Conservation (phyloP, 768 basidiomycete genomes). For the Russula sp. region DNA sequence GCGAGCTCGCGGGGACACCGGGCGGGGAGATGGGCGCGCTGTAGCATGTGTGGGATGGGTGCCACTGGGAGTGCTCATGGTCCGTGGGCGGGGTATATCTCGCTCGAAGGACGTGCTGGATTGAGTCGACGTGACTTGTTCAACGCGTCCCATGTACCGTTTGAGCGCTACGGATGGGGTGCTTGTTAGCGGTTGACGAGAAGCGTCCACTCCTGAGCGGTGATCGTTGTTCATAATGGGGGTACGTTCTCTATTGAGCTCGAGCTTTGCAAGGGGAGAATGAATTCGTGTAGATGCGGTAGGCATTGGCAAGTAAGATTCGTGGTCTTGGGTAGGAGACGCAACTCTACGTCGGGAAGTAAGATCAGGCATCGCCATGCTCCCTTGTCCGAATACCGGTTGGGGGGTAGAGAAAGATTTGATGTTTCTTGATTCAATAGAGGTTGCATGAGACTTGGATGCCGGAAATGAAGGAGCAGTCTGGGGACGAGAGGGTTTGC, state of each 20-base stretch:
- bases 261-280: slow-evolving; percentile 20
- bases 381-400: slow-evolving; percentile 72
- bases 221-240: not conserved
- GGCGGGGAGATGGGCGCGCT: slow-evolving; percentile 2
- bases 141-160: slow-evolving; percentile 28
- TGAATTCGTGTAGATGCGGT: slow-evolving; percentile 14
- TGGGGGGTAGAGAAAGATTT: slow-evolving; percentile 50
- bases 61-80: slow-evolving; percentile 32
- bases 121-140: slow-evolving; percentile 10
- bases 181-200: slow-evolving; percentile 15
- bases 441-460: slow-evolving; percentile 71
- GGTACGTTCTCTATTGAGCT: slow-evolving; percentile 1
- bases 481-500: slow-evolving; percentile 7
- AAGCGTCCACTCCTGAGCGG: not conserved
- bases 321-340: slow-evolving; percentile 8
- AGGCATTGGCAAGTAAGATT: slow-evolving; percentile 7
- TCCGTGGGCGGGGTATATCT: slow-evolving; percentile 15
- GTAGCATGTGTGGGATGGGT: slow-evolving; percentile 5
- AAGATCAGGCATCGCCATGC: slow-evolving; percentile 76
- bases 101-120: slow-evolving; percentile 3
- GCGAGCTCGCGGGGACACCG: slow-evolving; percentile 6
- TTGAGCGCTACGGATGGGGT: slow-evolving; percentile 19
- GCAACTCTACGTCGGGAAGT: slow-evolving; percentile 32
- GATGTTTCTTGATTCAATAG: slow-evolving; percentile 65
- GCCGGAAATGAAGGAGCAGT: slow-evolving; percentile 34